A percentile compares a stretch with the other conserved stretches of the same genome.
phyloP scores from a whole-genome alignment of 345 rosid genomes.

The Pseudoturritis turrita region DNA sequence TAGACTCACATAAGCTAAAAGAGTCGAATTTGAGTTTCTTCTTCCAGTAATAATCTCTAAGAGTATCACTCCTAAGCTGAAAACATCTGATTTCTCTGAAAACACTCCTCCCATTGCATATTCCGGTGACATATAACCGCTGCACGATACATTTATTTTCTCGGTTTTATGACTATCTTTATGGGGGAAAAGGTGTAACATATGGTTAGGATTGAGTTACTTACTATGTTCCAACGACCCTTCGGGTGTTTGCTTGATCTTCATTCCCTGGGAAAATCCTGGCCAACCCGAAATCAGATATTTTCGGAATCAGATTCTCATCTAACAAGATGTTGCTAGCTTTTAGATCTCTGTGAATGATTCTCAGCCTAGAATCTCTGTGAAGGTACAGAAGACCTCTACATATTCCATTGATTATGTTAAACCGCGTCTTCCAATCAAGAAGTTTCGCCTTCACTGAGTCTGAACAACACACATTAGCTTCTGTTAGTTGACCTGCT shows the following conservation, averaged over 20 bases:
- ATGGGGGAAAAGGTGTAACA: not conserved
- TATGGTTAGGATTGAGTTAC: not conserved
- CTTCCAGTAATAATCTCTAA: constrained; percentile 41
- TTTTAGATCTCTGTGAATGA: constrained; percentile 51
- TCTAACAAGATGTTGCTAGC: constrained; percentile 48
- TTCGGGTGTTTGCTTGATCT: constrained; percentile 39
- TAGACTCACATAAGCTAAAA: constrained; percentile 31
- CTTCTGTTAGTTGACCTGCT: not conserved
- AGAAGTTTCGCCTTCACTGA: constrained; percentile 16
- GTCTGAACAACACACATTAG: constrained; percentile 24
- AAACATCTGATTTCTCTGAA: constrained; percentile 45
- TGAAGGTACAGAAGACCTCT: constrained; percentile 51
- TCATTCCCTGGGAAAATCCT: constrained; percentile 38
- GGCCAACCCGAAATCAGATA: constrained; percentile 48
- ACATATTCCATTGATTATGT: constrained; percentile 44
- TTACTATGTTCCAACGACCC: constrained; percentile 49
- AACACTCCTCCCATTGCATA: constrained; percentile 41
- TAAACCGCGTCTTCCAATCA: constrained; percentile 39
- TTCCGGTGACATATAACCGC: constrained; percentile 49
- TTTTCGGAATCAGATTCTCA: constrained; percentile 42
- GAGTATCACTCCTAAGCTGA: constrained; percentile 41
- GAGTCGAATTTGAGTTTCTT: constrained; percentile 33
- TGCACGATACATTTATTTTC: constrained; percentile 9
- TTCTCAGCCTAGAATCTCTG: constrained; percentile 44
- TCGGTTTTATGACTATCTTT: not conserved